Conservation (phyloP, 495 filamentous ascomycete species). For the Tuber indicum region DNA sequence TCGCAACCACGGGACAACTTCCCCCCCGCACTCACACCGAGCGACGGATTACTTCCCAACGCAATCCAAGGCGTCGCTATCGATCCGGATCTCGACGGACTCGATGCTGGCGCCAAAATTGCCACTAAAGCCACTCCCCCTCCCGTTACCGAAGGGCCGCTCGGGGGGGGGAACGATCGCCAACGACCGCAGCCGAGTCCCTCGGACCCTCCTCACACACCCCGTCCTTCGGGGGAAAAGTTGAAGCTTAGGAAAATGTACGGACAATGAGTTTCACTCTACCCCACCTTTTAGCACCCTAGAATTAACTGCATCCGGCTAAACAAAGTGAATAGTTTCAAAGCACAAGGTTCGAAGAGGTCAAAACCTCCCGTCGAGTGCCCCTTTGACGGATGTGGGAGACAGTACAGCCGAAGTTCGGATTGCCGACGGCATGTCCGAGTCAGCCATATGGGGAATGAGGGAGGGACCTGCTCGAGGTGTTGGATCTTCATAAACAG, state of each 20-base stretch:
- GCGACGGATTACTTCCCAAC: no score
- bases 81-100: background rate
- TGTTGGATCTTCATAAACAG: background rate
- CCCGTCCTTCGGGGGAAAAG: background rate
- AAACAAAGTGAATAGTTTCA: background rate
- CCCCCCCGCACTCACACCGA: no score
- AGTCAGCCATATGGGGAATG: background rate
- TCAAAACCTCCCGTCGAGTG: background rate
- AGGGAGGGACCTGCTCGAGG: background rate
- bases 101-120: background rate
- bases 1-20: background rate
- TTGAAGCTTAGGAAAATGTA: background rate
- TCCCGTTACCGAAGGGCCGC: background rate
- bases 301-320: background rate
- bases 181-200: background rate
- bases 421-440: background rate
- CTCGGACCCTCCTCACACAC: background rate
- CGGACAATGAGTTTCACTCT: background rate
- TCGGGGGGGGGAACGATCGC: accelerated
- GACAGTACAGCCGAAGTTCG: background rate
- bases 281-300: no score
- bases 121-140: background rate
- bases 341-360: background rate
- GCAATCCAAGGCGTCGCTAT: background rate
- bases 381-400: background rate